Percentiles rank a stretch among this genome's conserved stretches.
Conservation (phyloP, 2,329 filamentous ascomycete genomes). For the Talaromyces albobiverticillius region DNA sequence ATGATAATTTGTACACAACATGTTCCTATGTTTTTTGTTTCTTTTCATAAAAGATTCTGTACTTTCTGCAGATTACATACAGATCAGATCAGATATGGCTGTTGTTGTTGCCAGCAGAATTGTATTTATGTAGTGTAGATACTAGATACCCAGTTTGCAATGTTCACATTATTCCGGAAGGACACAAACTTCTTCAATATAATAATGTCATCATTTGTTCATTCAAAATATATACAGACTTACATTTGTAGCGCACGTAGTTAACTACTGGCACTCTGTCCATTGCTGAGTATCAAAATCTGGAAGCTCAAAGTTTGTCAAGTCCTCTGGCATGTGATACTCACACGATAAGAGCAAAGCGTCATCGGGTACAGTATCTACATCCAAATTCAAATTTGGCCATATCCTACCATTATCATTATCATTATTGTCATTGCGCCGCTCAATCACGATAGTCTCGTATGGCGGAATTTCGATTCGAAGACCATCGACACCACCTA, state of each 20-base stretch:
- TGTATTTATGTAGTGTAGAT: constrained; percentile 17
- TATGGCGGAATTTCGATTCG: neutral
- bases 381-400: neutral
- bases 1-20: too few relatives aligned
- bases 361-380: neutral
- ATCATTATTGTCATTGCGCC: too few relatives aligned
- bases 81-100: neutral
- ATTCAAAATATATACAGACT: too few relatives aligned
- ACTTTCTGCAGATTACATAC: neutral
- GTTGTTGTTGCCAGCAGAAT: neutral
- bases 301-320: neutral
- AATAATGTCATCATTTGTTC: too few relatives aligned
- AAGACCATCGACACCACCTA: neutral
- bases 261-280: too few relatives aligned
- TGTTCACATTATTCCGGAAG: too few relatives aligned
- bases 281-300: neutral
- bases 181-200: too few relatives aligned
- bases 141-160: constrained; percentile 11
- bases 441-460: neutral
- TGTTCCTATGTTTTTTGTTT: constrained; percentile 16
- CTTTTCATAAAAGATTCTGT: neutral
- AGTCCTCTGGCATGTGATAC: neutral
- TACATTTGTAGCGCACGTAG: too few relatives aligned
- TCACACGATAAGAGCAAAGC: neutral
- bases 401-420: neutral